phyloP scores from a whole-genome alignment of 352 stramenopile genomes.

The Albugo candida region DNA sequence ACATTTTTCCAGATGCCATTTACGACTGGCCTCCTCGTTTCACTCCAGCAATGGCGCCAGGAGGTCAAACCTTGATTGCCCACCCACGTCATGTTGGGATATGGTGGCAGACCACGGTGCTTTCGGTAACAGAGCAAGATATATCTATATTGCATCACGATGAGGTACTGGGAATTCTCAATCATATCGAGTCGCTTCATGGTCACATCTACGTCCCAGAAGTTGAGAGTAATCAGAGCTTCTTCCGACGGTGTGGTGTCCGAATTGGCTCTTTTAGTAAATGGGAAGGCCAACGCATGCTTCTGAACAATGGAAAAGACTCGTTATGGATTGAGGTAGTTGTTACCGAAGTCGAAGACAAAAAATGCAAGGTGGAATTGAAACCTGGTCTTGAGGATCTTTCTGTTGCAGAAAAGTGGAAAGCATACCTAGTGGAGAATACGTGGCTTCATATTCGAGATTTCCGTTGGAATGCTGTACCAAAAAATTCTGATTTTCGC shows the following conservation, averaged over 20 bases:
- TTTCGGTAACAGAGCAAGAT: slow-evolving; percentile 27
- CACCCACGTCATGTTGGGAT: slow-evolving; percentile 26
- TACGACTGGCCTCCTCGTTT: slow-evolving; percentile 11
- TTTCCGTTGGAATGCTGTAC: slow-evolving; percentile 21
- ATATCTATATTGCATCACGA: slow-evolving; percentile 38
- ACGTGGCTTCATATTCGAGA: slow-evolving; percentile 39
- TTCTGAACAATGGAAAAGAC: slow-evolving; percentile 56
- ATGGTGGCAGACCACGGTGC: slow-evolving; percentile 46
- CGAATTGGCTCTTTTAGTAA: slow-evolving; percentile 17
- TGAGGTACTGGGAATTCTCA: slow-evolving; percentile 20
- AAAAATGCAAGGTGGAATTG: slow-evolving; percentile 37
- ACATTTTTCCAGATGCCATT: not conserved
- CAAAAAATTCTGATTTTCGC: slow-evolving; percentile 36
- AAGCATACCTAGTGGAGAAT: slow-evolving; percentile 17
- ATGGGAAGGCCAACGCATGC: slow-evolving; percentile 28
- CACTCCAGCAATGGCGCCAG: slow-evolving; percentile 14
- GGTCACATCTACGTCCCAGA: slow-evolving; percentile 35
- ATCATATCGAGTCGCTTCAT: slow-evolving; percentile 31
- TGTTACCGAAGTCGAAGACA: slow-evolving; percentile 37
- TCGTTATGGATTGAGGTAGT: slow-evolving; percentile 39
- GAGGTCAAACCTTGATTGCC: slow-evolving; percentile 22
- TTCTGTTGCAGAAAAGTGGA: slow-evolving; percentile 17
- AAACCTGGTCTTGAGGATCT: slow-evolving; percentile 25
- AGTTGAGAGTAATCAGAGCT: slow-evolving; percentile 16
- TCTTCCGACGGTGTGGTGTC: slow-evolving; percentile 17